Percentiles rank a stretch among this genome's conserved stretches.
phyloP scores from a whole-genome alignment of 2,329 filamentous ascomycete genomes.

The Aspergillus fijiensis region DNA sequence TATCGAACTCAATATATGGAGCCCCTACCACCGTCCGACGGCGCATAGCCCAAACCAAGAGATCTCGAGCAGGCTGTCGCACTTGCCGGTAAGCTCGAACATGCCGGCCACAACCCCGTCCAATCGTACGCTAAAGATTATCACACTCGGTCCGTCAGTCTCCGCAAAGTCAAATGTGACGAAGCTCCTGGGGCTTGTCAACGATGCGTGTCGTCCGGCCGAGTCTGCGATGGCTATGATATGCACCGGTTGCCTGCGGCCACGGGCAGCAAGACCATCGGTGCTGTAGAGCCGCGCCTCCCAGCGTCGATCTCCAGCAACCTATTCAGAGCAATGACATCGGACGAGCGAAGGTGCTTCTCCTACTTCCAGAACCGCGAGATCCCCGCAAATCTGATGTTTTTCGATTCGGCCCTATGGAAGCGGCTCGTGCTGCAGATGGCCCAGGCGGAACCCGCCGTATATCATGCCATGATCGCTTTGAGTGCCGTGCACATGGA shows the following conservation, averaged over 20 bases:
- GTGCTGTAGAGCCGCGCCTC: not conserved
- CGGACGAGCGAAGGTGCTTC: constrained; percentile 22
- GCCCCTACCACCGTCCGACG: too few relatives aligned
- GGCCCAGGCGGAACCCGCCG: constrained; percentile 7
- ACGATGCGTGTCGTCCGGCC: too few relatives aligned
- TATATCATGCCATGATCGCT: constrained; percentile 11
- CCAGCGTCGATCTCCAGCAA: not conserved
- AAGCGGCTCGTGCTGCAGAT: not conserved
- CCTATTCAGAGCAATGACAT: constrained; percentile 8
- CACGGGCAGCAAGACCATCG: not conserved
- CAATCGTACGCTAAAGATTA: too few relatives aligned
- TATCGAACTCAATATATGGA: too few relatives aligned
- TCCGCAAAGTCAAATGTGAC: too few relatives aligned
- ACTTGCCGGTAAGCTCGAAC: too few relatives aligned
- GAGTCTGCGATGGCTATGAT: constrained; percentile 28
- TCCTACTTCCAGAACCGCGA: constrained; percentile 18
- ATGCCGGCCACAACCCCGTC: too few relatives aligned
- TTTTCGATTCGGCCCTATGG: constrained; percentile 17
- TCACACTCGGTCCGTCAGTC: too few relatives aligned
- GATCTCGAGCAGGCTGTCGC: too few relatives aligned
- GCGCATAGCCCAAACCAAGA: too few relatives aligned
- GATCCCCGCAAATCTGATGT: constrained; percentile 14
- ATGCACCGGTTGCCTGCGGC: constrained; percentile 10
- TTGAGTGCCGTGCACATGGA: constrained; percentile 9
- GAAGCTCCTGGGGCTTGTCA: too few relatives aligned